Conservation (phyloP, 2,329 filamentous ascomycete species). For the Pseudohalonectria lignicola region DNA sequence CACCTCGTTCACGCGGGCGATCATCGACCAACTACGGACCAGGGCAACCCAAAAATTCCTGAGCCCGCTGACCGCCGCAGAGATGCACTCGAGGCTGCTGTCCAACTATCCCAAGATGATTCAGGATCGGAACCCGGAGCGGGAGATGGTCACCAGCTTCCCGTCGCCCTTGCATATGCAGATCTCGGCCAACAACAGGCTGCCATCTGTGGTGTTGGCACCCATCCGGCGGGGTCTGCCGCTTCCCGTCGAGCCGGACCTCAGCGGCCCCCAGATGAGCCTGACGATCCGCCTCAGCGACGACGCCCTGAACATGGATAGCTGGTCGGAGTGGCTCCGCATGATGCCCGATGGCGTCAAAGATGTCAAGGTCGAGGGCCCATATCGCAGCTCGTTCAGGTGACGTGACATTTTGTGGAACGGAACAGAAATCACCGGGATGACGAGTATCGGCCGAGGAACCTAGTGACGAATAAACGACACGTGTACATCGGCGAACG, state of each 20-base stretch:
- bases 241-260: conserved; percentile 25
- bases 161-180: conserved; percentile 45
- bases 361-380: conserved; percentile 43
- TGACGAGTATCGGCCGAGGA: too few species aligned
- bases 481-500: too few species aligned
- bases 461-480: too few species aligned
- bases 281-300: conserved; percentile 40
- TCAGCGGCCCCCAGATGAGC: conserved; percentile 30
- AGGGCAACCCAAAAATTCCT: conserved; percentile 30
- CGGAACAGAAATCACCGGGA: too few species aligned
- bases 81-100: conserved; percentile 34
- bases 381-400: conserved; percentile 18
- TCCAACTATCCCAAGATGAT: conserved; percentile 40
- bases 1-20: conserved; percentile 37
- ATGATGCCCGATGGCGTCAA: conserved; percentile 45
- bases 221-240: conserved; percentile 31
- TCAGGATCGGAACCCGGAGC: conserved; percentile 35
- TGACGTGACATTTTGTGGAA: not conserved
- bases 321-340: conserved; percentile 47
- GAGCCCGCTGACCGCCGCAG: conserved; percentile 35
- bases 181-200: conserved; percentile 37
- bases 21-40: conserved; percentile 37
- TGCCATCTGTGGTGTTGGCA: conserved; percentile 45
- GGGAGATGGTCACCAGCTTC: conserved; percentile 34
- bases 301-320: conserved; percentile 38